phyloP scores from a whole-genome alignment of 139 green algal genomes.

The Microglena sp. region DNA sequence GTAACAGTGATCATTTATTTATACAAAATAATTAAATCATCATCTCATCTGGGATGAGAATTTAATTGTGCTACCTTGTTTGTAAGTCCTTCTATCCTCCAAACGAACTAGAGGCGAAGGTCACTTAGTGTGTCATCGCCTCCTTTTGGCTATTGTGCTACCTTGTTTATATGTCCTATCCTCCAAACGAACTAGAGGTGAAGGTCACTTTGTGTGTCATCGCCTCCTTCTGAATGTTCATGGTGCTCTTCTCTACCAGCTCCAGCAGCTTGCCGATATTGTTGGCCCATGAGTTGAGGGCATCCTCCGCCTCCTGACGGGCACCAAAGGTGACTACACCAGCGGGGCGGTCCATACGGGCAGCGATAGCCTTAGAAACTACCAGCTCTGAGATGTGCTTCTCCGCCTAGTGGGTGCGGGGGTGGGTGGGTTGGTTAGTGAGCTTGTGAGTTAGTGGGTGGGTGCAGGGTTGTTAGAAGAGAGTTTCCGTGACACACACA shows the following conservation, averaged over 20 bases:
- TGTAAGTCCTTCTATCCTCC: too few relatives aligned
- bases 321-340: constrained; percentile 72
- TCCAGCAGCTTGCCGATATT: constrained; percentile 76
- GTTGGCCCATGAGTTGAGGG: constrained; percentile 71
- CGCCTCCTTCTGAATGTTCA: constrained; percentile 87
- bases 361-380: constrained; percentile 59
- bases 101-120: constrained; percentile 24
- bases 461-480: too few relatives aligned
- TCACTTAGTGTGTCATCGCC: constrained; percentile 77
- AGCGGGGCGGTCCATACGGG: constrained; percentile 78
- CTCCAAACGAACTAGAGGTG: neutral
- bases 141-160: constrained; percentile 95
- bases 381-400: constrained; percentile 87
- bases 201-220: constrained; percentile 81
- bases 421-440: neutral
- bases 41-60: too few relatives aligned
- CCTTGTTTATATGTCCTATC: too few relatives aligned
- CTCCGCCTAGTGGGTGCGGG: constrained; percentile 86
- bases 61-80: too few relatives aligned
- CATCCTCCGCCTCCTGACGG: constrained; percentile 37
- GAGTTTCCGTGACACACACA: too few relatives aligned
- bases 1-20: too few relatives aligned
- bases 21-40: too few relatives aligned
- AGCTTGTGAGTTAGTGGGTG: neutral
- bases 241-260: constrained; percentile 82